Evolutionary conservation across 169 alveolate genomes (phyloP), one percentile per base, ranked within the genome.

Genomic region (Cardiosporidium cionae): DNA sequence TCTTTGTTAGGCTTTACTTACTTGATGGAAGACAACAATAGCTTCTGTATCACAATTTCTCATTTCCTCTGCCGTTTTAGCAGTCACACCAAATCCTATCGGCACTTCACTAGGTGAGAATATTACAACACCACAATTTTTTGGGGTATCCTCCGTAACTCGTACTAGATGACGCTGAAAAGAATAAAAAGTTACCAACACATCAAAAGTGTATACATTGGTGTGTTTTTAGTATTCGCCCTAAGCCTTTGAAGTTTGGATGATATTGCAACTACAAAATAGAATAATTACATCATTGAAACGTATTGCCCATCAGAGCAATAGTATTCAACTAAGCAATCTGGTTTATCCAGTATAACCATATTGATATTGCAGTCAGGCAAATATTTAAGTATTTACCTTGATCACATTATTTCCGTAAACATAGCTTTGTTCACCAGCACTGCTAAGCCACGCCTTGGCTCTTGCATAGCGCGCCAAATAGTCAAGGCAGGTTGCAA

Each of bases 381-480:
- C n/a, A n/a, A n/a, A 6, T 6, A 4, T 16, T 1, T 28, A 0
- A 22, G 0, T 33, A 16, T 78, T 36, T 35, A 79, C 85, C 89
- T 92, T 94, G 31, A 92, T 85, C 27, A 92, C 93, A 80, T 94
- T 94, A 82, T 94, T 92, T 34, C 97, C 98, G 86, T 94, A 94
- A 65, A 92, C 86, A 80, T 72, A 94, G 65, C 93, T 84, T 83
- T 94, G 93, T 72, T 92, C 97, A 31, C 97, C 97, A 33, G 89
- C 89, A 53, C 96, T 95, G 75, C 92, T 94, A 29, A 94, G 87
- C 98, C 98, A 94, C 16, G 92, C 91, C 88, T 92, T 92, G 84
- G 89, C 88, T 66, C 53, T 70, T 53, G 98, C 94, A 72, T 88
- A 87, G 76, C 88, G 89, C 3, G 97, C 97, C 52, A 94, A 82